Conservation (phyloP, 2,329 filamentous ascomycete species). For the Dactylellina haptotyla region DNA sequence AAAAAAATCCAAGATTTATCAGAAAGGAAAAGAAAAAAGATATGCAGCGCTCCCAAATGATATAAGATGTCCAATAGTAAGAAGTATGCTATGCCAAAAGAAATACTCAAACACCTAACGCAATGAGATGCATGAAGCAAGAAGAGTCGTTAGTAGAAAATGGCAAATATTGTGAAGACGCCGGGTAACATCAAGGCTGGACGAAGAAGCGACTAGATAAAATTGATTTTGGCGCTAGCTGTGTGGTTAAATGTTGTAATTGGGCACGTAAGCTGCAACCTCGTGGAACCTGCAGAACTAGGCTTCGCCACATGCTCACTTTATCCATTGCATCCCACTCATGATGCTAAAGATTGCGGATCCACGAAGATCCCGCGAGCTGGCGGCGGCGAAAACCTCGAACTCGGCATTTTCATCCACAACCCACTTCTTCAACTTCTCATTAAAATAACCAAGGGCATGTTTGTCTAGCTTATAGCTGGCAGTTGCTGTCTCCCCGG, state of each 20-base stretch:
- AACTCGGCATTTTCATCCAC: constrained; percentile 58
- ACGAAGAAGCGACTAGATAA: background rate
- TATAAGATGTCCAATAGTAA: constrained; percentile 42
- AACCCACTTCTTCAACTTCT: constrained; percentile 57
- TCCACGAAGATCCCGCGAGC: constrained; percentile 57
- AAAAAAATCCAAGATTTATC: constrained; percentile 28
- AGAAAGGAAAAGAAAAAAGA: constrained; percentile 19
- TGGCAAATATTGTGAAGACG: constrained; percentile 12
- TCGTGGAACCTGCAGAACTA: constrained; percentile 28
- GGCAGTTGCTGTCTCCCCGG: constrained; percentile 60
- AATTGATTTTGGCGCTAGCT: constrained; percentile 13
- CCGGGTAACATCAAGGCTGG: constrained; percentile 18
- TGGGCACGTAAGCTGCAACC: background rate
- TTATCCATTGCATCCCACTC: constrained; percentile 57
- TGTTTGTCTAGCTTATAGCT: constrained; percentile 64
- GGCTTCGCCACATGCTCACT: constrained; percentile 38
- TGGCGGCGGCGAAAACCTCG: constrained; percentile 57
- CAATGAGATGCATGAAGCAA: constrained; percentile 51
- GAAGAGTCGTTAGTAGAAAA: constrained; percentile 45
- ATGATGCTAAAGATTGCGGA: constrained; percentile 56
- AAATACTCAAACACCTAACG: constrained; percentile 44
- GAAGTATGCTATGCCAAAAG: constrained; percentile 46
- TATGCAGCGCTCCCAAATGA: constrained; percentile 54
- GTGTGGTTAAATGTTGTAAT: background rate
- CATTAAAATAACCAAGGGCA: constrained; percentile 71